phyloP scores from a whole-genome alignment of 805 yeast genomes.

The Schwanniomyces sp. region DNA sequence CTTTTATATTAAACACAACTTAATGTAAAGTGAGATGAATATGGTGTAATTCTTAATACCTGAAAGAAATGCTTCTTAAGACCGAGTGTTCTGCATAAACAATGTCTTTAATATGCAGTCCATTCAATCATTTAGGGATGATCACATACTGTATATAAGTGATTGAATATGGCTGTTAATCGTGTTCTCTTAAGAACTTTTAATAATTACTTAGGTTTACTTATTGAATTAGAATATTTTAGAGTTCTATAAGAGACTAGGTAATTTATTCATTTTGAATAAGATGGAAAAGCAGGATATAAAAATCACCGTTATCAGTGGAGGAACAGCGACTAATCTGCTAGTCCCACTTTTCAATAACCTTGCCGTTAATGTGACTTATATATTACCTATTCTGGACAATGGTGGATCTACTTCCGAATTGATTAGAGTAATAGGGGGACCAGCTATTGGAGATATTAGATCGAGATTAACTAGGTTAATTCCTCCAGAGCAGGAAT shows the following conservation, averaged over 20 bases:
- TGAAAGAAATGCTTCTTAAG: too few relatives aligned
- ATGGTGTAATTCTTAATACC: too few relatives aligned
- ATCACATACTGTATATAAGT: not conserved
- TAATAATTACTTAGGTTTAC: not conserved
- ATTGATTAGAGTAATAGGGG: conserved; percentile 80
- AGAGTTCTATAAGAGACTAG: not conserved
- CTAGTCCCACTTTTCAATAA: conserved; percentile 58
- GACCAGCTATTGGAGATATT: conserved; percentile 94
- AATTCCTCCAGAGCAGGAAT: conserved; percentile 52
- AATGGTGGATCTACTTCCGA: conserved; percentile 96
- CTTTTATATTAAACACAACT: too few relatives aligned
- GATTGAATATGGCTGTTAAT: not conserved
- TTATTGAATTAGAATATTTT: not conserved
- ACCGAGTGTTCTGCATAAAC: too few relatives aligned
- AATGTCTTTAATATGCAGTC: not conserved
- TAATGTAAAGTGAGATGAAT: not conserved
- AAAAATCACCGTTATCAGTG: conserved; percentile 52
- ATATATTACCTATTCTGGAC: conserved; percentile 81
- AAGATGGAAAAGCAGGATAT: not conserved
- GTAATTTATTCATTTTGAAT: not conserved
- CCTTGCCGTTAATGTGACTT: conserved; percentile 50
- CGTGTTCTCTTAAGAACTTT: not conserved
- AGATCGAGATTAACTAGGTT: conserved; percentile 77
- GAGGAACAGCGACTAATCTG: conserved; percentile 87
- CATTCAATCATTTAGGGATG: not conserved